Conservation (phyloP, 2,329 filamentous ascomycete species). For the Aspergillus chevalieri region DNA sequence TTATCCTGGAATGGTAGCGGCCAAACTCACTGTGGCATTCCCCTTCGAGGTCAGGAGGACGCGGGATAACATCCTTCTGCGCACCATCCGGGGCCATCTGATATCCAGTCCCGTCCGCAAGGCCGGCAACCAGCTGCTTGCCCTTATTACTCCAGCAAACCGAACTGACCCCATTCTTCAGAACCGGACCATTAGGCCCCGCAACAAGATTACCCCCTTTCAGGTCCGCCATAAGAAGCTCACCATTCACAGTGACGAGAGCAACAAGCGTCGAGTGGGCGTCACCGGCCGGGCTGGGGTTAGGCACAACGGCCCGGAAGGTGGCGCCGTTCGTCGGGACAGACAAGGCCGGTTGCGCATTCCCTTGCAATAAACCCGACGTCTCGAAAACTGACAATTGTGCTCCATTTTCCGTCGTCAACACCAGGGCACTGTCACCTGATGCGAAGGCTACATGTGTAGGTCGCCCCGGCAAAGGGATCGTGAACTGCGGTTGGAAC, state of each 20-base stretch:
- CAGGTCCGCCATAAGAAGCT: conserved; percentile 77
- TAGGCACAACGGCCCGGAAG: conserved; percentile 69
- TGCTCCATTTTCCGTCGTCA: conserved; percentile 74
- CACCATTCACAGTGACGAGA: conserved; percentile 71
- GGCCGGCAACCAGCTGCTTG: conserved; percentile 84
- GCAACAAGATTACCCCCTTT: conserved; percentile 56
- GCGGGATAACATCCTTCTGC: conserved; percentile 70
- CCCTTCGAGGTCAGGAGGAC: conserved; percentile 60
- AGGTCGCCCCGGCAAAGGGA: conserved; percentile 67
- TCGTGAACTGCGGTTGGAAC: conserved; percentile 67
- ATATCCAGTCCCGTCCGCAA: conserved; percentile 69
- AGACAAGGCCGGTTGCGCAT: conserved; percentile 64
- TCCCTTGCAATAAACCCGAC: conserved; percentile 59
- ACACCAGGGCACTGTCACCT: conserved; percentile 77
- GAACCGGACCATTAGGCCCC: conserved; percentile 56
- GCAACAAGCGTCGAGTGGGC: conserved; percentile 62
- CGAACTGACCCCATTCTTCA: conserved; percentile 73
- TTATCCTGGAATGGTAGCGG: background rate
- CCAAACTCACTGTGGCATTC: conserved; percentile 59
- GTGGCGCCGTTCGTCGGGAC: conserved; percentile 68
- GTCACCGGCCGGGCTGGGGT: conserved; percentile 60
- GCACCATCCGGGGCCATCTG: conserved; percentile 81
- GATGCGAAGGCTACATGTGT: conserved; percentile 87
- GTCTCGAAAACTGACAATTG: conserved; percentile 80
- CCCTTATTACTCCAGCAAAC: conserved; percentile 88